These are phyloP conservation scores for Alternaria consortialis DNA, from an alignment of 2,329 filamentous ascomycete genomes.

Conservation along the genomic window DNA sequence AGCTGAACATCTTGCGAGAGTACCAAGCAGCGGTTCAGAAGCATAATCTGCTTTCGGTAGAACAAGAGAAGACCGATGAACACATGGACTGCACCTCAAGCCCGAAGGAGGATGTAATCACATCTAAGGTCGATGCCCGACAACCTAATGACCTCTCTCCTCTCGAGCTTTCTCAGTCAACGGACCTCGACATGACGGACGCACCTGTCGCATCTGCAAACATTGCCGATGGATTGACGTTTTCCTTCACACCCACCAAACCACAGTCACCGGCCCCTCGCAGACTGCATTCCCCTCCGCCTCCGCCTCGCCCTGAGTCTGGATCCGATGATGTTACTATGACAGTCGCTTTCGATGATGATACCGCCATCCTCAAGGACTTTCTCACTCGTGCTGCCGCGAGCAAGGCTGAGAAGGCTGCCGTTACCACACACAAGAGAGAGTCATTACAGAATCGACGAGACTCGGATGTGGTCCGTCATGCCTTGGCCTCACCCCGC, in stretches of 20 bases:
- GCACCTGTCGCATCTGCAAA: conserved; percentile 13
- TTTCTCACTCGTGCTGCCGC: conserved; percentile 61
- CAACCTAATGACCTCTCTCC: too few relatives aligned
- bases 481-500: conserved; percentile 58
- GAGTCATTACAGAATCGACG: conserved; percentile 57
- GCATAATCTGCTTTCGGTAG: not conserved
- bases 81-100: not conserved
- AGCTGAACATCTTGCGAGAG: conserved; percentile 39
- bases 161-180: too few relatives aligned
- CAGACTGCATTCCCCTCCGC: conserved; percentile 41
- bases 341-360: conserved; percentile 54
- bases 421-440: conserved; percentile 46
- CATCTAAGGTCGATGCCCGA: too few relatives aligned
- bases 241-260: conserved; percentile 29
- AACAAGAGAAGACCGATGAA: not conserved
- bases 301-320: conserved; percentile 33
- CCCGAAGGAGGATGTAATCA: too few relatives aligned
- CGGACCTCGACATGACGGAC: not conserved
- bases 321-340: conserved; percentile 42
- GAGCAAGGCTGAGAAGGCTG: conserved; percentile 53
- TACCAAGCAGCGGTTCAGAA: conserved; percentile 21
- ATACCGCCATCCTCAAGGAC: conserved; percentile 60
- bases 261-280: conserved; percentile 26
- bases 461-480: conserved; percentile 57
- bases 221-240: conserved; percentile 45